Evolutionary conservation across 2,329 filamentous ascomycete genomes (phyloP), one percentile per base, ranked within the genome.

Genomic region (Pleurostoma richardsiae): DNA sequence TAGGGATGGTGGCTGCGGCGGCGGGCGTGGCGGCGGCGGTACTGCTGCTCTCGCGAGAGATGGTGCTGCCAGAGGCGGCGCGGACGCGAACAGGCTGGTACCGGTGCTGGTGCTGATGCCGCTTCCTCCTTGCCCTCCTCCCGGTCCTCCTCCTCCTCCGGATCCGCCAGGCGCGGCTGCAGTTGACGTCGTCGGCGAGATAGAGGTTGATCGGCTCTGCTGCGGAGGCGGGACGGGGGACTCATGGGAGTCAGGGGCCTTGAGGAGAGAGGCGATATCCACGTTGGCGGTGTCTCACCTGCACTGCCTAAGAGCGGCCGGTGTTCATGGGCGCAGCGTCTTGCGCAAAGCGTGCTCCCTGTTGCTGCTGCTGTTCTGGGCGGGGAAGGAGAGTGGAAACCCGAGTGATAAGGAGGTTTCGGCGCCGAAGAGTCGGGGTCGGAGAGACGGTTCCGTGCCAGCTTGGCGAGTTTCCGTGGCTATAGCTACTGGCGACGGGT

Each of bases 241-340:
- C 78, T 87, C 84, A 79, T 83, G 73, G 70, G 85, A 84, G 78
- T 83, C 83, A 64, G 82, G 73, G 64, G 77, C 79, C 78, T 91
- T 88, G 70, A 96, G 80, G 56, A 96, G 81, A 57, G 86, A 85
- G 70, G 88, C 83, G 86, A 96, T 95, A 91, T 96, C 90, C 90
- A 96, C 85, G 80, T 77, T 91, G 82, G 75, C 81, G 79, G 77
- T 77, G 57, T 63, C 63, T 66, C 54, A 57, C 56, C 57, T 63
- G 60, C 48, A 51, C 51, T 59, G 66, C 62, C 66, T 59, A 58
- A 44, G 48, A 56, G 48, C 53, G 61, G 59, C 56, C 49, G 49
- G 40, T 56, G 54, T 52, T 65, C 65, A 67, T 68, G 58, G 58
- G 61, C 52, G 50, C 46, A 44, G 39, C 31, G 39, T 26, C 33